Evolutionary conservation across 1,284 basidiomycete species (phyloP), one percentile per base, ranked within the genome.

Genomic region (Moesziomyces globuligerus): DNA sequence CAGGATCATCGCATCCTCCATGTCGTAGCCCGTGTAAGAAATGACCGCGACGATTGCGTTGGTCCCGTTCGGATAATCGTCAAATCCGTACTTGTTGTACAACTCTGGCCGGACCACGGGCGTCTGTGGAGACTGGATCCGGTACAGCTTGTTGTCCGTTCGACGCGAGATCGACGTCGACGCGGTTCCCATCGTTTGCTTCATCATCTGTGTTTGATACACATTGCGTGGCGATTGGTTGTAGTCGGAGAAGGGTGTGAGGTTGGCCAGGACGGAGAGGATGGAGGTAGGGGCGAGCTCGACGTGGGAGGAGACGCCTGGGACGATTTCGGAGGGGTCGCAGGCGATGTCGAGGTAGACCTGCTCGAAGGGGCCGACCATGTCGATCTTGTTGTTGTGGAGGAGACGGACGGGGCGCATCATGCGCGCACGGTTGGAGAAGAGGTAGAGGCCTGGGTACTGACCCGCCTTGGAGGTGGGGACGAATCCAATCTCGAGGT

Each of bases 1-100:
- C 50, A 99, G 85, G 75, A 99, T 98, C 96, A 99, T 99, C 66
- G 96, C 96, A 79, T 99, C 96, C 85, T 99, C 96, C 96, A 99
- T 99, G 83, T 99, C 96, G 84, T 99, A 99, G 7, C 96, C 96
- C 0, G 96, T 99, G 83, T 99, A 99, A 0, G 96, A 98, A 75
- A 99, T 98, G 81, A 99, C 96, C 21, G 96, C 96, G 49, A 99
- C 96, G 57, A 99, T 87, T 17, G 96, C 96, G 83, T 99, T 99
- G 40, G 92, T 97, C 17, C 95, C 96, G 81, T 96, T 98, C 1
- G 96, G 96, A 87, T 94, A 98, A 48, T 92, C 90, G 84, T 99
- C 96, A 90, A 99, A 97, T 41, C 92, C 94, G 83, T 98, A 99
- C n/a, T 90, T 89, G 82, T 93, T 91, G 85, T 98, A 93, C 46